Percentiles rank a stretch among this genome's conserved stretches.
These are phyloP conservation scores for Aspergillus ellipticus DNA, from an alignment of 495 filamentous ascomycete species.

Conservation along the genomic window DNA sequence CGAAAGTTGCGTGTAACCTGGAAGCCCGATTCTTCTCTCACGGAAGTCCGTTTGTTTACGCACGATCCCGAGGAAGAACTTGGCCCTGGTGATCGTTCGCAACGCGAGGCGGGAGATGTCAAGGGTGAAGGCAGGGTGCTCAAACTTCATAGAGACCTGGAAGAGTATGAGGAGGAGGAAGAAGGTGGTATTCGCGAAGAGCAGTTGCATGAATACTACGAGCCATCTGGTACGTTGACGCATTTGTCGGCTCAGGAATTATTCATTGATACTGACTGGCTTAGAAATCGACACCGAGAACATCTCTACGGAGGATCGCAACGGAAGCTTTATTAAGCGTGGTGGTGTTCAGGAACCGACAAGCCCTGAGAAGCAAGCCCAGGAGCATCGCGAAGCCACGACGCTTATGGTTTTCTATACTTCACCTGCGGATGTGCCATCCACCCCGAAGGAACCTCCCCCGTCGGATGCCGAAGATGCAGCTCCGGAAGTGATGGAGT, in stretches of 20 bases:
- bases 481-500: slow-evolving; percentile 32
- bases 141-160: slow-evolving; percentile 64
- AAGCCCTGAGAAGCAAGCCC: slow-evolving; percentile 63
- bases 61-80: slow-evolving; percentile 79
- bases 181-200: slow-evolving; percentile 49
- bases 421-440: slow-evolving; percentile 68
- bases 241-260: background rate
- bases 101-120: slow-evolving; percentile 66
- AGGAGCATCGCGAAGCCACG: slow-evolving; percentile 68
- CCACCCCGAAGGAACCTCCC: slow-evolving; percentile 69
- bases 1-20: slow-evolving; percentile 67
- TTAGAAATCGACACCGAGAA: slow-evolving; percentile 52
- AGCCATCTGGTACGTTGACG: slow-evolving; percentile 36
- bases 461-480: slow-evolving; percentile 37
- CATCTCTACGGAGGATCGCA: slow-evolving; percentile 49
- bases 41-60: slow-evolving; percentile 67
- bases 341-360: slow-evolving; percentile 56
- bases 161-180: slow-evolving; percentile 66
- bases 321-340: slow-evolving; percentile 57
- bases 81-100: slow-evolving; percentile 61
- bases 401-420: slow-evolving; percentile 83
- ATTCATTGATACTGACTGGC: slow-evolving; percentile 23
- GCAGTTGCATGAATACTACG: slow-evolving; percentile 39
- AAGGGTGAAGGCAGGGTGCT: slow-evolving; percentile 76
- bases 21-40: slow-evolving; percentile 70